Evolutionary conservation across 108 stramenopile genomes (phyloP).

Genomic region (Cyclotella baltica): DNA sequence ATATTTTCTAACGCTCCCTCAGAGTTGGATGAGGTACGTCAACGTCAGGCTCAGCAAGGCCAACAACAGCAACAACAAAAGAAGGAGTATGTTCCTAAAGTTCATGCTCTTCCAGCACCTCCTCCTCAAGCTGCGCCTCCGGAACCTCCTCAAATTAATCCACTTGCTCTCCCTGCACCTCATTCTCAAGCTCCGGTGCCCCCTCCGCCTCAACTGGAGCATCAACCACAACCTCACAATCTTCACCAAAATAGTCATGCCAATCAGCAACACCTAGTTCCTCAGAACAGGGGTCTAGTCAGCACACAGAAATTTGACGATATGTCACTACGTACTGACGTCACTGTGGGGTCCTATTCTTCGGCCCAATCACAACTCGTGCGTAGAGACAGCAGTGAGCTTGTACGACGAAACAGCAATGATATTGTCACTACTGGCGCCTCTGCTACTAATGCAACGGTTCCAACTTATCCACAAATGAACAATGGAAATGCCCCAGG

Average conservation of each 20-base stretch:
- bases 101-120: too few relatives aligned
- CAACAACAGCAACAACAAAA: slow-evolving; percentile 1
- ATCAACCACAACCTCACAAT: background rate
- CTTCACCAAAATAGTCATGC: background rate
- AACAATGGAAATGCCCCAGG: background rate
- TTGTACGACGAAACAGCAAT: background rate
- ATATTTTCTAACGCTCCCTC: slow-evolving; percentile 32
- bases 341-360: too few relatives aligned
- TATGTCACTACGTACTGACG: too few relatives aligned
- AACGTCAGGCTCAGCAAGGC: slow-evolving; percentile 2
- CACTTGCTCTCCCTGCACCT: too few relatives aligned
- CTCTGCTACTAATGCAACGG: too few relatives aligned
- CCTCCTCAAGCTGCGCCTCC: too few relatives aligned
- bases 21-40: slow-evolving; percentile 35
- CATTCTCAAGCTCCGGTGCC: slow-evolving; percentile 5
- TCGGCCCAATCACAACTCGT: too few relatives aligned
- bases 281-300: background rate
- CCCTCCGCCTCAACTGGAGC: slow-evolving; percentile 3
- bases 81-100: background rate
- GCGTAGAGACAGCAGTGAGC: too few relatives aligned
- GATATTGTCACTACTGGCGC: background rate
- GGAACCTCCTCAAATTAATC: too few relatives aligned
- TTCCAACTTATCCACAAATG: background rate
- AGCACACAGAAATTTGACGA: too few relatives aligned
- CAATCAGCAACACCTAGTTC: background rate